Percentiles rank a stretch among this genome's conserved stretches.
Evolutionary conservation across 805 yeast genomes (phyloP).

Genomic region (Tetrapisispora phaffii): DNA sequence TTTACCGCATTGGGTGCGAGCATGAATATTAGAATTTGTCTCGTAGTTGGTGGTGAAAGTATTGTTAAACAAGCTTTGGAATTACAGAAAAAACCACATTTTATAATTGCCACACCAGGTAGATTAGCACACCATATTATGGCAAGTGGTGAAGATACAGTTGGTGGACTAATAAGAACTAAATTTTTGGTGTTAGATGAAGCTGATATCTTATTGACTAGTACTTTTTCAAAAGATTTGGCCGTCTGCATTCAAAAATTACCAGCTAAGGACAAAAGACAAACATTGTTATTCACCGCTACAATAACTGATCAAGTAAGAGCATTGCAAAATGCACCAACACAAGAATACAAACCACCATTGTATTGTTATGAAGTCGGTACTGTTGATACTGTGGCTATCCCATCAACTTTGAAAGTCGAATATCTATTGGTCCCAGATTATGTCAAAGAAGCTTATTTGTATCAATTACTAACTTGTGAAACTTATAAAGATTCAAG

Average conservation of each 20-base stretch:
- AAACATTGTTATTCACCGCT: slow-evolving; percentile 87
- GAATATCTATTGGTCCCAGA: slow-evolving; percentile 72
- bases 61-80: slow-evolving; percentile 80
- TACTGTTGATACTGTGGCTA: slow-evolving; percentile 61
- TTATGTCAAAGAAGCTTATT: slow-evolving; percentile 81
- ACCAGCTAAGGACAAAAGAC: slow-evolving; percentile 66
- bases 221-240: slow-evolving; percentile 73
- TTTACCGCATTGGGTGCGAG: slow-evolving; percentile 84
- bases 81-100: slow-evolving; percentile 78
- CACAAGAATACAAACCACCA: slow-evolving; percentile 44
- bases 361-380: slow-evolving; percentile 66
- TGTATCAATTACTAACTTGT: slow-evolving; percentile 55
- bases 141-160: slow-evolving; percentile 81
- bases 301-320: slow-evolving; percentile 91
- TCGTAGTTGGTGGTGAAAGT: slow-evolving; percentile 92
- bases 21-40: slow-evolving; percentile 73
- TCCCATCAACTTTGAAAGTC: slow-evolving; percentile 63
- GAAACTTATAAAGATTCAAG: slow-evolving; percentile 56
- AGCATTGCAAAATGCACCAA: slow-evolving; percentile 56
- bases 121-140: slow-evolving; percentile 85
- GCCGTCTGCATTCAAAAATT: slow-evolving; percentile 59
- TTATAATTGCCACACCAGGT: slow-evolving; percentile 95
- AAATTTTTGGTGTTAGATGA: slow-evolving; percentile 85
- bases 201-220: slow-evolving; percentile 84
- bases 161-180: slow-evolving; percentile 66